Evolutionary conservation across 805 yeast species (phyloP), one percentile per base, ranked within the genome.

Genomic region (Zygoascus ofunaensis): DNA sequence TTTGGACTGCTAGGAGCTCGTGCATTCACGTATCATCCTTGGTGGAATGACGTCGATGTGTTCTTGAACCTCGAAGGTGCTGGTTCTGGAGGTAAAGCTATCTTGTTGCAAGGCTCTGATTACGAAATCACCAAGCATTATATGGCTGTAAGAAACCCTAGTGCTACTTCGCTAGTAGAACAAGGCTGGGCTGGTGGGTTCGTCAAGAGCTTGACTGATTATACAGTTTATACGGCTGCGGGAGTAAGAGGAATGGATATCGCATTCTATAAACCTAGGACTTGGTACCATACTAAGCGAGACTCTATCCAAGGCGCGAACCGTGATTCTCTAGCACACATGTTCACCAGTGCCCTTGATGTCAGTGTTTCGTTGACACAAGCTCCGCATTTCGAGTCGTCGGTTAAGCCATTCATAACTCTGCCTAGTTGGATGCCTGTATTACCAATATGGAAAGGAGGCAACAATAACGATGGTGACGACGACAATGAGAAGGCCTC

Each of bases 51-150:
- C 14, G 78, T 82, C 1, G 67, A 66, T 34, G 44, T 48, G 55
- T 82, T 89, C 46, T 69, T 87, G 51, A 89, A 89, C 59, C 65
- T 87, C 50, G 97, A 87, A 66, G 96, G 96, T 15, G 85, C 95
- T 0, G 96, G 96, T 2, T 82, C 92, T 1, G 95, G 95, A 21
- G 89, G 92, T 3, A 77, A 82, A 52, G 84, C 95, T 1, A 70
- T 85, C 18, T 64, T 87, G 40, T 87, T 89, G 60, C 73, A 96
- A 61, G 79, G 87, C n/a, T 77, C 94, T 0, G 94, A 87, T 57
- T 72, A 71, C 49, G 84, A 83, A 1, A 76, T 86, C 10, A 77
- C 82, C 1, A 73, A 74, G 48, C 72, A 76, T 51, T 76, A 69
- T 48, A 14, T 32, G 8, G 60, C 69, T 19, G 69, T 70, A 2